These are phyloP conservation scores for Rhizopogon roseolus DNA, from an alignment of 768 basidiomycete species.

Conservation along the genomic window DNA sequence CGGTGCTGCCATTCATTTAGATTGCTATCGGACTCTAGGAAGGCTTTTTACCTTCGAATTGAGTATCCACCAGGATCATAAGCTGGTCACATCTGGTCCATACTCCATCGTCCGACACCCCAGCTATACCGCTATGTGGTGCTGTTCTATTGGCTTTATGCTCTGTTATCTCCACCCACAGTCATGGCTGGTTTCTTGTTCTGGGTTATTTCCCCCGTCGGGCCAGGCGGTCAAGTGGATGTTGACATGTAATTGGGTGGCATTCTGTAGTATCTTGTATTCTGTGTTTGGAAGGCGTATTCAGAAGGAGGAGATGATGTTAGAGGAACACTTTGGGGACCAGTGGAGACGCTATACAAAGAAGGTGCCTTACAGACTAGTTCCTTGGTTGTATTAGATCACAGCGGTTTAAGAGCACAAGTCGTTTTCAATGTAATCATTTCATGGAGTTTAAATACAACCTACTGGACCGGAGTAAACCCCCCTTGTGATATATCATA, in stretches of 20 bases:
- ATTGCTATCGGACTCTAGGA: too few species aligned
- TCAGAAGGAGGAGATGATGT: too few species aligned
- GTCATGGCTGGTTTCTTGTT: constrained; percentile 6
- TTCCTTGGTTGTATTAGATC: constrained; percentile 6
- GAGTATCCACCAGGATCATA: too few species aligned
- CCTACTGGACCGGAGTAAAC: too few species aligned
- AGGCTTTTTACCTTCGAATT: too few species aligned
- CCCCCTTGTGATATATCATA: too few species aligned
- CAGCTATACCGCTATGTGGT: constrained; percentile 2
- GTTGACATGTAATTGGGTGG: not conserved
- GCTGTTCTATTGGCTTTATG: constrained; percentile 3
- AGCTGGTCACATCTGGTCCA: constrained; percentile 33
- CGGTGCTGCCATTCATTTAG: too few species aligned
- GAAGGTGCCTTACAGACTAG: too few species aligned
- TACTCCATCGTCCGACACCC: constrained; percentile 39
- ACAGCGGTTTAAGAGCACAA: too few species aligned
- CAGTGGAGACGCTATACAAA: too few species aligned
- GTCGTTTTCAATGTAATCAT: too few species aligned
- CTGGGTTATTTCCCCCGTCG: constrained; percentile 1
- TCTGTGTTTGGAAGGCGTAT: constrained; percentile 6
- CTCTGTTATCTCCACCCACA: not conserved
- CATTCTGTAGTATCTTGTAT: not conserved
- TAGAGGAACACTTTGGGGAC: too few species aligned
- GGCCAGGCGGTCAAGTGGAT: not conserved
- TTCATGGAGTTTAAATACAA: constrained; percentile 3